Evolutionary conservation across 225 moss, liverwort and hornwort species (phyloP), one percentile per base, ranked within the genome.

Genomic region (Climacium dendroides): DNA sequence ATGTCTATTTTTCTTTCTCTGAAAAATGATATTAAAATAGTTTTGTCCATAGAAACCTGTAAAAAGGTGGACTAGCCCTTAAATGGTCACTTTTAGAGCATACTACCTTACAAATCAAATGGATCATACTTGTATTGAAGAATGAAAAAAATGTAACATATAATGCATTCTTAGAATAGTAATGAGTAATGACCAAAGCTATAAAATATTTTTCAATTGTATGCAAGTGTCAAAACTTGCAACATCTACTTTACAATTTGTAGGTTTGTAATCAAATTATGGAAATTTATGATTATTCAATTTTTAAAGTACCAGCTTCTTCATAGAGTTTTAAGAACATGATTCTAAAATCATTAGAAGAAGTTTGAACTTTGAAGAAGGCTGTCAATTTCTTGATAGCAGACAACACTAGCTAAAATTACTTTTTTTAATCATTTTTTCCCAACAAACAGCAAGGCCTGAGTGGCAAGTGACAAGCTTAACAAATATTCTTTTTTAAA

Each of bases 111-210:
- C 3, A 43, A 43, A 39, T 26, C 8, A 71, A 26, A 71, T 26
- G 8, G 16, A 15, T 2, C 9, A 26, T 15, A 43, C 0, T 71
- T 41, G 7, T 39, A 24, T 69, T 69, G 7, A 39, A 67, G 1
- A 39, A 7, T 23, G 0, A 70, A 70, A 41, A 4, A 5, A 70
- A 25, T 41, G 8, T 39, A 24, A 24, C 13, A 37, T 12, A 61
- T 4, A n/a, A 66, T 66, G 12, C 0, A 0, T 67, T 23, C 6
- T 12, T 22, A 1, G 2, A 12, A 12, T 22, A 37, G 7, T 18
- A 3, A 39, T 13, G 24, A 37, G 7, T 18, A 3, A 39, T 13
- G 24, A 65, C 6, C 3, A 23, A 25, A n/a, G 13, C 14, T 69
- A 39, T 3, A 66, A 11, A 66, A 20, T 20, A 20, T 11, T n/a